A percentile compares a stretch with the other conserved stretches of the same genome.
phyloP scores from a whole-genome alignment of 1,284 basidiomycete species.

The Meripilus lineatus region DNA sequence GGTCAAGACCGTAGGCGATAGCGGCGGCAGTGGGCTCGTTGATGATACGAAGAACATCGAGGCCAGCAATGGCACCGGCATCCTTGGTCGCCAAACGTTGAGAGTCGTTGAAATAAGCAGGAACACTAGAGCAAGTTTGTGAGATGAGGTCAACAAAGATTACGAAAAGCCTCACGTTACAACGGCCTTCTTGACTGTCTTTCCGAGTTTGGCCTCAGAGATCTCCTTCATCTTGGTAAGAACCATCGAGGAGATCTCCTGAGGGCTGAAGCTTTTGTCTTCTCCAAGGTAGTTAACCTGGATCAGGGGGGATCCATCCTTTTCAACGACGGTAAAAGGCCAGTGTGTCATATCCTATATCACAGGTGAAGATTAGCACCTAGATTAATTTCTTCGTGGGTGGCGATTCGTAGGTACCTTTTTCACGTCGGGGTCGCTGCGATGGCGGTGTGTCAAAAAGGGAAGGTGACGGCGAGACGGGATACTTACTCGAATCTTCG shows the following conservation, averaged over 20 bases:
- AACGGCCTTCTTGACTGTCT: constrained; percentile 93
- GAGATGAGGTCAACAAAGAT: constrained; percentile 5
- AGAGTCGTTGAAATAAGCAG: constrained; percentile 97
- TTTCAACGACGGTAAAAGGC: constrained; percentile 93
- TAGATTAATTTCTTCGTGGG: constrained; percentile 5
- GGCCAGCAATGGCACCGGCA: constrained; percentile 88
- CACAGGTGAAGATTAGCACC: not conserved
- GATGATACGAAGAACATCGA: constrained; percentile 96
- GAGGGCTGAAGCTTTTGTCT: constrained; percentile 93
- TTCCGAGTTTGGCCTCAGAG: constrained; percentile 96
- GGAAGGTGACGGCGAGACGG: not conserved
- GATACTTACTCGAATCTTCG: constrained; percentile 81
- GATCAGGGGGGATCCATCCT: constrained; percentile 94
- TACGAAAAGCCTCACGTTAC: constrained; percentile 61
- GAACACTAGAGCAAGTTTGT: constrained; percentile 51
- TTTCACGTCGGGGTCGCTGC: constrained; percentile 81
- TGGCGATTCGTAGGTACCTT: constrained; percentile 46
- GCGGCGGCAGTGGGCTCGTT: constrained; percentile 96
- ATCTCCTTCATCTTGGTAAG: constrained; percentile 99
- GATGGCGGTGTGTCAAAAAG: constrained; percentile 3
- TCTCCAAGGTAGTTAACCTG: constrained; percentile 92
- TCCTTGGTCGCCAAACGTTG: constrained; percentile 96
- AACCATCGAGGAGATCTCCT: constrained; percentile 99
- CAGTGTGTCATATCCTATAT: constrained; percentile 82
- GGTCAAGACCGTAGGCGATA: constrained; percentile 91